Conservation (phyloP, 2,329 filamentous ascomycete species). For the Periconia sp. region DNA sequence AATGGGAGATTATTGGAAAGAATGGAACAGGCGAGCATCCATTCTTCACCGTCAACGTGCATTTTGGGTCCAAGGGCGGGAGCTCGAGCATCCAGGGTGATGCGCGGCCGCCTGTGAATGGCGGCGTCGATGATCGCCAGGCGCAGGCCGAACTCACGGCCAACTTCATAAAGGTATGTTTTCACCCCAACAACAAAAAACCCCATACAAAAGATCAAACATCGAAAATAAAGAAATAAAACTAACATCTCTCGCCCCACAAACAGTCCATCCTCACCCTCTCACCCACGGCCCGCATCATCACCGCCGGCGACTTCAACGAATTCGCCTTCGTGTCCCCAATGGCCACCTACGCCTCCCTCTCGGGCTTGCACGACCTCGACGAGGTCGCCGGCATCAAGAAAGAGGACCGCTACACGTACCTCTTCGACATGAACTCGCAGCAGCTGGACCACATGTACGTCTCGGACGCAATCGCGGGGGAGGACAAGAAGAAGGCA, state of each 20-base stretch:
- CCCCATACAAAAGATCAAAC: too few species aligned
- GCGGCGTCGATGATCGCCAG: constrained; percentile 59
- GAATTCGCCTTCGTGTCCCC: constrained; percentile 68
- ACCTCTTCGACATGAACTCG: constrained; percentile 69
- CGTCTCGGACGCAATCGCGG: constrained; percentile 53
- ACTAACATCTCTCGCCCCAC: constrained; percentile 20
- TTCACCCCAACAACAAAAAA: too few species aligned
- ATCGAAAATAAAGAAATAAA: background rate
- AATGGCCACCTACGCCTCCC: constrained; percentile 55
- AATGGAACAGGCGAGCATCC: constrained; percentile 42
- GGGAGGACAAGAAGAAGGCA: constrained; percentile 44
- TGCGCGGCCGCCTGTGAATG: constrained; percentile 66
- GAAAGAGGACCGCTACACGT: constrained; percentile 66
- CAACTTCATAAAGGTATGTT: constrained; percentile 37
- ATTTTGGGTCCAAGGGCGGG: constrained; percentile 68
- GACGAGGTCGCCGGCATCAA: constrained; percentile 60
- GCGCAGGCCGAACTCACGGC: constrained; percentile 62
- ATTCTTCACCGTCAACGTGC: constrained; percentile 74
- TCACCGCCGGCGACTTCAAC: constrained; percentile 71
- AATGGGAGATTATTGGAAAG: constrained; percentile 62
- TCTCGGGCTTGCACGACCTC: constrained; percentile 62
- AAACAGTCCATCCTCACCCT: constrained; percentile 53
- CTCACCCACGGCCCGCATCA: constrained; percentile 59
- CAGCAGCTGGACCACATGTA: constrained; percentile 73
- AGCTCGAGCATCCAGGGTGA: constrained; percentile 67